A percentile compares a stretch with the other conserved stretches of the same genome.
Conservation (phyloP, 2,329 filamentous ascomycete genomes). For the Biscogniauxia mediterranea region DNA sequence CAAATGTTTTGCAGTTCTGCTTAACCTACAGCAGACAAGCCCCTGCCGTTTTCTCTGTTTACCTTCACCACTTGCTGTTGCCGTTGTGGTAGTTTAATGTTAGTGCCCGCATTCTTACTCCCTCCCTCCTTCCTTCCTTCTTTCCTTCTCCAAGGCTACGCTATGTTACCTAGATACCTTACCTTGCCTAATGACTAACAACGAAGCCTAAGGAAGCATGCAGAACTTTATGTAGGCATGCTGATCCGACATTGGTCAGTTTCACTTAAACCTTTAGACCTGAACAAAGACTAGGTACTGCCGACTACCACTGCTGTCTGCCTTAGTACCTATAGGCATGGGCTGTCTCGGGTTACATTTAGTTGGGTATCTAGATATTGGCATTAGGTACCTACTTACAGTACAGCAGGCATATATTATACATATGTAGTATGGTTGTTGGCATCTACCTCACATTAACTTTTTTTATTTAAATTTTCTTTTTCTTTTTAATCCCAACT, state of each 20-base stretch:
- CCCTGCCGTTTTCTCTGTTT: background rate
- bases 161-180: background rate
- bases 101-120: background rate
- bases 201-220: background rate
- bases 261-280: background rate
- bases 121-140: too few relatives aligned
- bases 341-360: too few relatives aligned
- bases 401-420: too few relatives aligned
- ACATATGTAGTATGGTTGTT: too few relatives aligned
- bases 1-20: slow-evolving; percentile 3
- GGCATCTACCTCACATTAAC: too few relatives aligned
- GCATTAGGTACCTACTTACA: too few relatives aligned
- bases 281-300: background rate
- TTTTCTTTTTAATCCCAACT: background rate
- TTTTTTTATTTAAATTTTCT: too few relatives aligned
- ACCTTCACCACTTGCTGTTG: background rate
- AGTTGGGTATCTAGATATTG: too few relatives aligned
- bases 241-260: background rate
- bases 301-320: background rate
- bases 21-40: background rate
- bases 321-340: background rate
- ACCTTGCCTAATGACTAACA: background rate
- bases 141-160: background rate
- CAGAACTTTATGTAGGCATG: background rate
- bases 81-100: background rate